A percentile compares a stretch with the other conserved stretches of the same genome.
These are phyloP conservation scores for Linnemannia schmuckeri DNA, from an alignment of 192 early-diverging fungal species.

Conservation along the genomic window DNA sequence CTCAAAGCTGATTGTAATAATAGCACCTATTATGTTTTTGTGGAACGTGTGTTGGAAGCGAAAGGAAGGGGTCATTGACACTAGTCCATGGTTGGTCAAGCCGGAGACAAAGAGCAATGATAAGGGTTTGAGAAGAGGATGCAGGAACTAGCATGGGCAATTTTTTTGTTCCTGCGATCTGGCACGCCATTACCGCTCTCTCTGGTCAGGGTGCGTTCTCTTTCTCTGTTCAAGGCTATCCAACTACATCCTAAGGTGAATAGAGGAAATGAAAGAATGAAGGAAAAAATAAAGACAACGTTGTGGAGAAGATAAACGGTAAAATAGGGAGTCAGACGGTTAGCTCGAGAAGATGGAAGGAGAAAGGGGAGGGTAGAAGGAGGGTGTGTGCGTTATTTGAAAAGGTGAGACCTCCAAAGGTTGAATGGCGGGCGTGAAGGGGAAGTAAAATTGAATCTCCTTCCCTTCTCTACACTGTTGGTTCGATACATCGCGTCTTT, in stretches of 20 bases:
- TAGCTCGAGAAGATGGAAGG: background rate
- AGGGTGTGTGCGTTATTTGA: slow-evolving; percentile 4
- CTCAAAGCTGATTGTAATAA: background rate
- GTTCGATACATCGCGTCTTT: background rate
- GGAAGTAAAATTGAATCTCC: background rate
- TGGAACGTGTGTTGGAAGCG: background rate
- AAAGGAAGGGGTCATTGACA: background rate
- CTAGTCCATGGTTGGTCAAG: background rate
- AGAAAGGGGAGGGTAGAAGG: background rate
- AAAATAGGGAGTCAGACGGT: background rate
- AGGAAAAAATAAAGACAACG: background rate
- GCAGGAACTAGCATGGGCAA: background rate
- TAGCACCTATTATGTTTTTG: background rate
- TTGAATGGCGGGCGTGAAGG: background rate
- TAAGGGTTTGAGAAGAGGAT: background rate
- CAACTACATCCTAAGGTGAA: background rate
- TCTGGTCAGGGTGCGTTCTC: background rate
- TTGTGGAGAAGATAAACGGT: background rate
- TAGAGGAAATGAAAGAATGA: background rate
- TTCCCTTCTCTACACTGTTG: background rate
- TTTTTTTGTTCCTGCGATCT: background rate
- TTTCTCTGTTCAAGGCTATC: background rate
- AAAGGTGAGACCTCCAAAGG: background rate
- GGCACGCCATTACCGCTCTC: too few species aligned
- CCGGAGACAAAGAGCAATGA: background rate